Base-by-base conservation (phyloP, 1,284 basidiomycete genomes). In the Fomitiporia mediterranea region DNA sequence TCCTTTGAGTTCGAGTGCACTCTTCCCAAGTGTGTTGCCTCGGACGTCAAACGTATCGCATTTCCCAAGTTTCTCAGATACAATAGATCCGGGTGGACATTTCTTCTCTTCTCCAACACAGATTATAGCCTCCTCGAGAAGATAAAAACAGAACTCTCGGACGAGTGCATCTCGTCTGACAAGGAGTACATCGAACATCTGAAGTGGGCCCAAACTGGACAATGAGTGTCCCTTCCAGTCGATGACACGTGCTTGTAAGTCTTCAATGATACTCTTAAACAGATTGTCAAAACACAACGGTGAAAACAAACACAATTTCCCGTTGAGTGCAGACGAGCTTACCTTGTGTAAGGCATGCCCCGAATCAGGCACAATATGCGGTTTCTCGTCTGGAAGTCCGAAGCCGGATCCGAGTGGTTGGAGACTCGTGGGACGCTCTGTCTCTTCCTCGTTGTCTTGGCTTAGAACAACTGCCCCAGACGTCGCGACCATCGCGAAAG, bases 271-370 rank as follows among this genome's bases (percentile, higher is more conserved):
- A 35, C 84, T 79, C 19, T 72, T 78, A 68, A 95, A 94, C 43
- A 87, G 84, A 2, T 82, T 84, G 49, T 84, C 80, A 55, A 60
- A 55, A n/a, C 15, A 57, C 55, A 49, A 43, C 55, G 53, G 60
- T 61, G 55, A 57, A 58, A 51, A 46, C 53, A 34, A 35, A 37
- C 30, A 49, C 17, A 59, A 46, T 37, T 47, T 37, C 32, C 55
- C 46, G 56, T 53, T 57, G 48, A 23, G 11, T n/a, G 37, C 23
- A 43, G 7, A 30, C 11, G 38, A 5, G 74, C 82, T 67, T 62
- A 91, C 92, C 75, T 97, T 89, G 72, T 97, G 96, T 25, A 99
- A 81, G 8, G 91, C 89, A 73, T 99, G 96, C n/a, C 96, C 94
- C 65, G 96, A 99, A 66, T 93, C 87, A 28, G 96, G 96, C 25